These are phyloP conservation scores for Heterobasidion annosum DNA, from an alignment of 1,284 basidiomycete species.

Conservation along the genomic window DNA sequence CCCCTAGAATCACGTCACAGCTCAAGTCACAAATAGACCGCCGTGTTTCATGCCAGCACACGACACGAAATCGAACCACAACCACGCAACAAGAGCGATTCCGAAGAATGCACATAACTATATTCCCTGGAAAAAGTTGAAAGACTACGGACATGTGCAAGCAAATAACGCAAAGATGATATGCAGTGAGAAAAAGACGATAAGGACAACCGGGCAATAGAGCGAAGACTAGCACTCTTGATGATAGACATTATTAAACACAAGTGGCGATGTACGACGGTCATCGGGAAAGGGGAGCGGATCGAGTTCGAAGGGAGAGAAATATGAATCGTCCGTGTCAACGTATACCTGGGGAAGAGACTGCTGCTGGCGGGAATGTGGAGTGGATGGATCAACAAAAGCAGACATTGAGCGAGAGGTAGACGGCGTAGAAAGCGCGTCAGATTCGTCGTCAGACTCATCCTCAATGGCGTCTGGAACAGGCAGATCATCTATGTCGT, in stretches of 20 bases:
- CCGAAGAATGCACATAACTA: not conserved
- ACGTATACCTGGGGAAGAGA: constrained; percentile 49
- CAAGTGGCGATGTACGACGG: constrained; percentile 33
- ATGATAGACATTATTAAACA: constrained; percentile 29
- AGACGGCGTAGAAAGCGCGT: constrained; percentile 50
- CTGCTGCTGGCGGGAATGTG: not conserved
- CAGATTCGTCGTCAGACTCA: constrained; percentile 74
- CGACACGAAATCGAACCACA: not conserved
- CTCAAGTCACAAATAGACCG: too few relatives aligned
- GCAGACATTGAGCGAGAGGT: constrained; percentile 26
- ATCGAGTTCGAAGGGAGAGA: constrained; percentile 57
- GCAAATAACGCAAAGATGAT: not conserved
- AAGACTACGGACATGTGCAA: constrained; percentile 1
- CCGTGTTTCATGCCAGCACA: too few relatives aligned
- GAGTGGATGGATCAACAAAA: constrained; percentile 35
- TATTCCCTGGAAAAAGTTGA: constrained; percentile 10
- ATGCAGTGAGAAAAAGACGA: not conserved
- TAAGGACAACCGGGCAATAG: constrained; percentile 9
- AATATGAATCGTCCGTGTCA: constrained; percentile 46
- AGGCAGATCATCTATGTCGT: constrained; percentile 56
- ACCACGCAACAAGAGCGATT: not conserved
- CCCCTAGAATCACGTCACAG: too few relatives aligned
- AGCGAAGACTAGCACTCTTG: constrained; percentile 48
- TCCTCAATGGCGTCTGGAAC: constrained; percentile 77
- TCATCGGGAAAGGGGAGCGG: constrained; percentile 55